These are phyloP conservation scores for Claviceps citrina DNA, from an alignment of 2,329 filamentous ascomycete genomes.

Conservation along the genomic window DNA sequence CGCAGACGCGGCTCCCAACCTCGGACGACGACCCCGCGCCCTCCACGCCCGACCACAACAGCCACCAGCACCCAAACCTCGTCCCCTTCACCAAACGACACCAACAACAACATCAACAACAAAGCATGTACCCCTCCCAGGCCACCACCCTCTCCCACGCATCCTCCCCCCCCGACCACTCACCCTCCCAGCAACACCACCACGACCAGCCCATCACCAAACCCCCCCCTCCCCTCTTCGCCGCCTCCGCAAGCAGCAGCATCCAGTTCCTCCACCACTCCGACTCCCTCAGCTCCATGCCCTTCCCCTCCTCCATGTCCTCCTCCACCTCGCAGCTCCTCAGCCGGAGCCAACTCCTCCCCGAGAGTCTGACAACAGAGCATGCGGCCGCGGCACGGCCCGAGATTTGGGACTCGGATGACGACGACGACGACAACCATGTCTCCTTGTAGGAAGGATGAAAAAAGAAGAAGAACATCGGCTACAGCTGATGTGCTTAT, in stretches of 20 bases:
- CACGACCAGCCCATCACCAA: background rate
- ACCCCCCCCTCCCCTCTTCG: background rate
- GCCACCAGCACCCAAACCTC: slow-evolving; percentile 3
- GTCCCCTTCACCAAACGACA: background rate
- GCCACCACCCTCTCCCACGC: slow-evolving; percentile 23
- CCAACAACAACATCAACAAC: background rate
- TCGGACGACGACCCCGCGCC: slow-evolving; percentile 17
- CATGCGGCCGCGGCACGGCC: slow-evolving; percentile 15
- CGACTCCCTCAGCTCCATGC: slow-evolving; percentile 8
- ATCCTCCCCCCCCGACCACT: slow-evolving; percentile 18
- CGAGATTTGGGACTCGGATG: slow-evolving; percentile 25
- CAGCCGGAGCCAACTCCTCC: slow-evolving; percentile 37
- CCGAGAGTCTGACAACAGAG: slow-evolving; percentile 29
- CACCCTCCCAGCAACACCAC: slow-evolving; percentile 2
- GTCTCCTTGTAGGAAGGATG: slow-evolving; percentile 9
- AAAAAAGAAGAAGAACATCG: too few species aligned
- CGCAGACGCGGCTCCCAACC: slow-evolving; percentile 14
- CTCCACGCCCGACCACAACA: slow-evolving; percentile 15
- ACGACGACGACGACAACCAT: slow-evolving; percentile 18
- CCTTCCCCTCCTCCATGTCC: slow-evolving; percentile 8
- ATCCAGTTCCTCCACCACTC: slow-evolving; percentile 12
- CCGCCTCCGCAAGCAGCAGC: background rate
- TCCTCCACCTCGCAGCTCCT: slow-evolving; percentile 30
- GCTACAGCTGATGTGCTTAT: too few species aligned
- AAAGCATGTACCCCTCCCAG: slow-evolving; percentile 16